Evolutionary conservation across 345 rosid species (phyloP).

Genomic region (Anastatica hierochuntica): DNA sequence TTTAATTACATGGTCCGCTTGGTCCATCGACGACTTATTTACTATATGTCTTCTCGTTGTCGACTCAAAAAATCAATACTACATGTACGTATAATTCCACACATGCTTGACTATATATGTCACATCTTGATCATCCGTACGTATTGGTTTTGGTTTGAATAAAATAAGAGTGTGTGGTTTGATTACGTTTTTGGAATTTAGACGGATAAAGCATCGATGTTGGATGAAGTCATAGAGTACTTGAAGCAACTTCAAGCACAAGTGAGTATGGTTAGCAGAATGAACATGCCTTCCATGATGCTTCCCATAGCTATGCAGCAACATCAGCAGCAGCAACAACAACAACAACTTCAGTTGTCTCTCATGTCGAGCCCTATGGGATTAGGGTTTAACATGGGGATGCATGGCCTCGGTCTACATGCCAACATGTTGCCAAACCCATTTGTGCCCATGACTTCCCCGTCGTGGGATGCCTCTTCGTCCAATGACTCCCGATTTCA

Average conservation of each 20-base stretch:
- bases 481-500: constrained; percentile 31
- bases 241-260: constrained; percentile 86
- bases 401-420: constrained; percentile 26
- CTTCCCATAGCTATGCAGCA: constrained; percentile 78
- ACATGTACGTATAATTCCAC: too few relatives aligned
- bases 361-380: constrained; percentile 63
- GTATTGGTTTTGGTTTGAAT: too few relatives aligned
- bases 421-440: constrained; percentile 38
- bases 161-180: not conserved
- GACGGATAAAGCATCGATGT: constrained; percentile 98
- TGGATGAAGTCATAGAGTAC: constrained; percentile 94
- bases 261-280: constrained; percentile 68
- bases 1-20: too few relatives aligned
- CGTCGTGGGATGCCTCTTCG: constrained; percentile 52
- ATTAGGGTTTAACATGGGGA: constrained; percentile 64
- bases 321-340: constrained; percentile 27
- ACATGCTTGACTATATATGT: too few relatives aligned
- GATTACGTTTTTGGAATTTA: constrained; percentile 11
- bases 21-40: too few relatives aligned
- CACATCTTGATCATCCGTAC: not conserved
- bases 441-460: constrained; percentile 43
- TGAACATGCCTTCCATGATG: constrained; percentile 69
- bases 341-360: constrained; percentile 57
- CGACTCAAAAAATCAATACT: too few relatives aligned
- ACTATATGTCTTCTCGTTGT: too few relatives aligned